Evolutionary conservation across 2,329 filamentous ascomycete species (phyloP).

Genomic region (Nakataea oryzae): DNA sequence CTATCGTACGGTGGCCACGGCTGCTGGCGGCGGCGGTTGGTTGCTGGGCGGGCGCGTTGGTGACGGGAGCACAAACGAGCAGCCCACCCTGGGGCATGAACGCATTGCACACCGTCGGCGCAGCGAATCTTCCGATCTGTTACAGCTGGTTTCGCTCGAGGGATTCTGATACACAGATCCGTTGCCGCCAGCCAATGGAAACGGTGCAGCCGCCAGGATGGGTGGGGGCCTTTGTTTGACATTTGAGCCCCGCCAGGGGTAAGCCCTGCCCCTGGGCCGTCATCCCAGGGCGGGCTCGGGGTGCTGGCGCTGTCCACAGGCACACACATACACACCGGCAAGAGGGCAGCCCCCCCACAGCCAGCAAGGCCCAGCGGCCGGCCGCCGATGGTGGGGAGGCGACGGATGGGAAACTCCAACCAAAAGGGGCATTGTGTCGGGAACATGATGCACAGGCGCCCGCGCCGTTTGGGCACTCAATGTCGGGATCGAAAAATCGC

Average conservation of each 20-base stretch:
- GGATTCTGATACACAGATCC: constrained; percentile 1
- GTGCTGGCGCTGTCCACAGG: background rate
- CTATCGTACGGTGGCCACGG: background rate
- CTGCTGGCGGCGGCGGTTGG: background rate
- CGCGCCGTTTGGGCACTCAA: background rate
- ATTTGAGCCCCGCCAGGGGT: background rate
- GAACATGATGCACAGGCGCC: background rate
- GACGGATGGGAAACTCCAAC: background rate
- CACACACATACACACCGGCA: too few relatives aligned
- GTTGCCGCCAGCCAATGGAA: background rate
- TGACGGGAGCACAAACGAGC: background rate
- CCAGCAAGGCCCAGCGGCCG: too few relatives aligned
- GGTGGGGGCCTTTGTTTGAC: background rate
- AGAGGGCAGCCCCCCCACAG: too few relatives aligned
- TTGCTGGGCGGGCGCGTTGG: background rate
- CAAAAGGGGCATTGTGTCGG: background rate
- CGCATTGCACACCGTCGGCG: background rate
- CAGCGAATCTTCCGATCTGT: constrained; percentile 1
- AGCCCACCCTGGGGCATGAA: background rate
- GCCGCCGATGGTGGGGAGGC: too few relatives aligned
- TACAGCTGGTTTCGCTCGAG: constrained; percentile 3
- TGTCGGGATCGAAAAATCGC: constrained; percentile 1
- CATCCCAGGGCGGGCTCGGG: background rate
- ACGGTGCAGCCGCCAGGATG: background rate
- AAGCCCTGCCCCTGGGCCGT: background rate